Percentiles rank a stretch among this genome's conserved stretches.
These are phyloP conservation scores for Nakazawaea wickerhamii DNA, from an alignment of 805 yeast species.

Conservation along the genomic window DNA sequence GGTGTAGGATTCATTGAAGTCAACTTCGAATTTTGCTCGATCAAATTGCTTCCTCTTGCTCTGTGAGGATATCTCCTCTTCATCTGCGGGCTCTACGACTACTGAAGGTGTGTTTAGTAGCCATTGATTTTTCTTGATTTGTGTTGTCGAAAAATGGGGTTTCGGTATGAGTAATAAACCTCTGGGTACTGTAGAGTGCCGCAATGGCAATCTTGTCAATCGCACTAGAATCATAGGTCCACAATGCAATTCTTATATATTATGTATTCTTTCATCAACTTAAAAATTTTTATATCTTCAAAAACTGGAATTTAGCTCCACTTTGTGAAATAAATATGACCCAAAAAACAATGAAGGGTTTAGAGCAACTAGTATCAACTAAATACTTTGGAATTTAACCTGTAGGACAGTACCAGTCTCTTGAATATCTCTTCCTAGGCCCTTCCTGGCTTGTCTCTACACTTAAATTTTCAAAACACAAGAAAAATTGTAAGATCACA, in stretches of 20 bases:
- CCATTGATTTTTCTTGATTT: background rate
- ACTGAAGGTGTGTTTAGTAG: background rate
- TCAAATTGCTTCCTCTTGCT: too few relatives aligned
- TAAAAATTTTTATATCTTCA: background rate
- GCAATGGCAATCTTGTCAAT: background rate
- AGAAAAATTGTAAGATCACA: background rate
- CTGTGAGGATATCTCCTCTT: background rate
- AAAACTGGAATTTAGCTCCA: too few relatives aligned
- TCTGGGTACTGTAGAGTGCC: conserved; percentile 5
- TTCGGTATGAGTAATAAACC: background rate
- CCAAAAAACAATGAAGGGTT: too few relatives aligned
- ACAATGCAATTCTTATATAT: background rate
- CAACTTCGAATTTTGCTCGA: background rate
- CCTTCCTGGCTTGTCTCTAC: background rate
- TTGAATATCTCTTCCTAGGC: too few relatives aligned
- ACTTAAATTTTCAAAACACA: background rate
- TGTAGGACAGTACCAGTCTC: too few relatives aligned
- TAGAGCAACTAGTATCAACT: too few relatives aligned
- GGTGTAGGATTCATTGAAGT: background rate
- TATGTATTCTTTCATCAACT: background rate
- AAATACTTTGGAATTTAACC: too few relatives aligned
- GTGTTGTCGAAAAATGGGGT: background rate
- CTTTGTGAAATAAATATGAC: too few relatives aligned
- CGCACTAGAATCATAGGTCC: background rate
- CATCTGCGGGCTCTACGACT: background rate